Conservation (phyloP, 2,329 filamentous ascomycete genomes). For the Calonectria montana region DNA sequence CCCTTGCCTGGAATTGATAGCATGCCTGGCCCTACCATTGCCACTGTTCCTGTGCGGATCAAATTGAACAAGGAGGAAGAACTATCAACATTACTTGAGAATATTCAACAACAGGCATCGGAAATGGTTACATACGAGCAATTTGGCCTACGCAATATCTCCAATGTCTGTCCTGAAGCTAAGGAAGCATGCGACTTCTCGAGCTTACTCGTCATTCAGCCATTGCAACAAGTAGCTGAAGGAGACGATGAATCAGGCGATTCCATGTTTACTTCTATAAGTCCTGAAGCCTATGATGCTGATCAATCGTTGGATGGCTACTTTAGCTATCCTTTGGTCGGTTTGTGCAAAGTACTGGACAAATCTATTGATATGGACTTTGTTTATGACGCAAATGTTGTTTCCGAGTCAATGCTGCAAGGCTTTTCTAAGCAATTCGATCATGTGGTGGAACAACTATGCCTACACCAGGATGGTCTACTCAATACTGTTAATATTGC, state of each 20-base stretch:
- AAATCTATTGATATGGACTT: neutral
- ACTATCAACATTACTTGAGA: constrained; percentile 54
- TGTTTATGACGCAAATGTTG: neutral
- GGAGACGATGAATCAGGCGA: constrained; percentile 29
- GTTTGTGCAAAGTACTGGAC: neutral
- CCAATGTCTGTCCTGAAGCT: constrained; percentile 14
- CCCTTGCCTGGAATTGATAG: constrained; percentile 33
- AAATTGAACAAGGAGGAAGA: constrained; percentile 40
- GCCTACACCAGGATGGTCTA: neutral
- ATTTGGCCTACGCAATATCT: constrained; percentile 35
- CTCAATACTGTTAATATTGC: neutral
- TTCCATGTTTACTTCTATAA: neutral
- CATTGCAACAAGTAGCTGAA: neutral
- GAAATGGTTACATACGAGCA: constrained; percentile 33
- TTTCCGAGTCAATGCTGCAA: neutral
- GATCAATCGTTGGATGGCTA: constrained; percentile 5
- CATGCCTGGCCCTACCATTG: constrained; percentile 46
- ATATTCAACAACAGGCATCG: constrained; percentile 28
- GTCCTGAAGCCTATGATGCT: constrained; percentile 12
- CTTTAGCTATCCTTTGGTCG: constrained; percentile 11
- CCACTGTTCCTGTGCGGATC: constrained; percentile 41
- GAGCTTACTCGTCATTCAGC: constrained; percentile 22
- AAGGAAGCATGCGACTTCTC: constrained; percentile 22
- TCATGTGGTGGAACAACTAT: constrained; percentile 2
- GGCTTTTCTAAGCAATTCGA: neutral